Evolutionary conservation across 177 flowering plant species (phyloP).

Genomic region (Vitis hybrid): DNA sequence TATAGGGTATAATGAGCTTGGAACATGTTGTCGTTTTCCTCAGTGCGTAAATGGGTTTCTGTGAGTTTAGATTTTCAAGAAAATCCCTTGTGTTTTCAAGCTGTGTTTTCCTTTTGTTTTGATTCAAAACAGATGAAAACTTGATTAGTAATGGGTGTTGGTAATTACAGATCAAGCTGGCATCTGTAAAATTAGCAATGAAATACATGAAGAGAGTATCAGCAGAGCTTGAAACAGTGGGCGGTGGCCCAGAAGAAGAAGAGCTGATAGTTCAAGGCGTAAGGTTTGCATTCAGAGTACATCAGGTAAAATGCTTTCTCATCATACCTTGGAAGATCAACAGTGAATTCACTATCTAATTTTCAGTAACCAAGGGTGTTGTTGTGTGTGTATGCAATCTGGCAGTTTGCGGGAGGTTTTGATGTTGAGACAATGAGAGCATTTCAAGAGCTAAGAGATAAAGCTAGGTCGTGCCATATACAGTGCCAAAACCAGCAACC

Average conservation of each 20-base stretch:
- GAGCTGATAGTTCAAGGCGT: conserved; percentile 94
- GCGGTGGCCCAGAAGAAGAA: conserved; percentile 79
- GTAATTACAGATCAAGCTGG: conserved; percentile 78
- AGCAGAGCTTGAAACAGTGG: conserved; percentile 72
- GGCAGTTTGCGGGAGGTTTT: conserved; percentile 96
- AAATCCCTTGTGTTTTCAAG: neutral
- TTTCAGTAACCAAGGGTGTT: neutral
- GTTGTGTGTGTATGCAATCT: neutral
- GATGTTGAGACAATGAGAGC: conserved; percentile 96
- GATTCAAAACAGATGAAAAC: neutral
- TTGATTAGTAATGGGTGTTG: neutral
- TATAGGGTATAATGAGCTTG: too few relatives aligned
- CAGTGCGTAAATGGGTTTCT: too few relatives aligned
- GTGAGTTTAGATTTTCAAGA: too few relatives aligned
- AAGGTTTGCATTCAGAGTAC: conserved; percentile 89
- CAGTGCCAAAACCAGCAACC: conserved; percentile 67
- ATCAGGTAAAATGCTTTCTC: conserved; percentile 71
- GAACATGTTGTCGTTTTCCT: too few relatives aligned
- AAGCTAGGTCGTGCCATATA: conserved; percentile 63
- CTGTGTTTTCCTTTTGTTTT: neutral
- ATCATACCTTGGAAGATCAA: too few relatives aligned
- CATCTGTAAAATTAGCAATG: conserved; percentile 88
- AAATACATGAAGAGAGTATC: conserved; percentile 90
- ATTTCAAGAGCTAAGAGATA: conserved; percentile 83
- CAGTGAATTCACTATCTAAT: neutral